Percentiles rank a stretch among this genome's conserved stretches.
These are phyloP conservation scores for Hysterium pulicare DNA, from an alignment of 2,329 filamentous ascomycete genomes.

Conservation along the genomic window DNA sequence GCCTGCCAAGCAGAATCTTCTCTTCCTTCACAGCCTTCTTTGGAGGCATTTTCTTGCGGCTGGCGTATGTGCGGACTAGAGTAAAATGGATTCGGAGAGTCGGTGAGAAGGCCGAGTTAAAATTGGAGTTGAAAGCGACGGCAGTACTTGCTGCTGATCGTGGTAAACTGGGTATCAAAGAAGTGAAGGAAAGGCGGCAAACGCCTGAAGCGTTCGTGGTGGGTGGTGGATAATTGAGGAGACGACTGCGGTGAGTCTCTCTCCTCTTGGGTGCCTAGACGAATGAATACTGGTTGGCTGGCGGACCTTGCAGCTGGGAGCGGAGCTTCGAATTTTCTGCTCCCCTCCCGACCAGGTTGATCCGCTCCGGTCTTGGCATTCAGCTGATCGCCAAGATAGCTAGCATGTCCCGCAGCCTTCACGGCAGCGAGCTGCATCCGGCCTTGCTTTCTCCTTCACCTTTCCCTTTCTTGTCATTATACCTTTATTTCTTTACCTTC, in stretches of 20 bases:
- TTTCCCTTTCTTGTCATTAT: conserved; percentile 6
- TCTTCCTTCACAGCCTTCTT: conserved; percentile 91
- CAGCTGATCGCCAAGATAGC: too few relatives aligned
- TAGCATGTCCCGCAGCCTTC: too few relatives aligned
- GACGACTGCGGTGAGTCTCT: conserved; percentile 29
- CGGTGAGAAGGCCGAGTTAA: conserved; percentile 40
- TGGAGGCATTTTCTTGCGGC: conserved; percentile 80
- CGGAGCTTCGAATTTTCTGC: conserved; percentile 2
- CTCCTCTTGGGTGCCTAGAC: conserved; percentile 13
- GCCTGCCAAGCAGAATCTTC: conserved; percentile 93
- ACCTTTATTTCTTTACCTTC: conserved; percentile 7
- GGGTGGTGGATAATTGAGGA: conserved; percentile 23
- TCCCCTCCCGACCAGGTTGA: background rate
- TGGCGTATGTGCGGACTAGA: conserved; percentile 55
- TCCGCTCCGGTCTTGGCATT: background rate
- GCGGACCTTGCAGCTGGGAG: background rate
- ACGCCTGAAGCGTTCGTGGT: conserved; percentile 36
- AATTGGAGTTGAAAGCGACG: conserved; percentile 35
- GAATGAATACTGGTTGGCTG: background rate
- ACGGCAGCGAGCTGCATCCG: background rate
- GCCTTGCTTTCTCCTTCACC: background rate
- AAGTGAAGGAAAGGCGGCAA: conserved; percentile 48
- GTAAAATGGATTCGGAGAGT: conserved; percentile 34
- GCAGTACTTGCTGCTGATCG: conserved; percentile 50
- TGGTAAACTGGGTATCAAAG: conserved; percentile 51